Conservation (phyloP, 805 yeast genomes). For the Candida succiphila region DNA sequence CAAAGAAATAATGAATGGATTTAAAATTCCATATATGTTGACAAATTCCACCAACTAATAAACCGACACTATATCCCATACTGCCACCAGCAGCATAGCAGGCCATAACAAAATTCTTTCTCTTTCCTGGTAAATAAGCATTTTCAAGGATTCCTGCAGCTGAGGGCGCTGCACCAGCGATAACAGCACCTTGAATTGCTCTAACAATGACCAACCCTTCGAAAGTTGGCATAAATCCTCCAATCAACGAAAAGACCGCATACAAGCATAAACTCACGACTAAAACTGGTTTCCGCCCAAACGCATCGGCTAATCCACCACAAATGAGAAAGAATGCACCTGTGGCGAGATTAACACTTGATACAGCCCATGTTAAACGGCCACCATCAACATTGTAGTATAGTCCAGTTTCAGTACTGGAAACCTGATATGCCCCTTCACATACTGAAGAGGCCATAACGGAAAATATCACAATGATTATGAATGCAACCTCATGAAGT, state of each 20-base stretch:
- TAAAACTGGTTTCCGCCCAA: constrained; percentile 25
- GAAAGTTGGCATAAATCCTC: constrained; percentile 22
- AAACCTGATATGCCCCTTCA: constrained; percentile 23
- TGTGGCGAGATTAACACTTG: constrained; percentile 23
- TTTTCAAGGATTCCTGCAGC: constrained; percentile 30
- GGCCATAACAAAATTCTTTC: constrained; percentile 27
- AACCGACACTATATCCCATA: constrained; percentile 27
- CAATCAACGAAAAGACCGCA: constrained; percentile 8
- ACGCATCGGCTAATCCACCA: constrained; percentile 27
- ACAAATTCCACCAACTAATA: constrained; percentile 28
- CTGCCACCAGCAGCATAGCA: constrained; percentile 31
- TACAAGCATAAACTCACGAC: constrained; percentile 4
- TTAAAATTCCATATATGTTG: constrained; percentile 25
- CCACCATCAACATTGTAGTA: constrained; percentile 25
- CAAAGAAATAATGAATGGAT: constrained; percentile 24
- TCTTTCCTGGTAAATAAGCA: constrained; percentile 17
- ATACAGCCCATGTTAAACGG: constrained; percentile 27
- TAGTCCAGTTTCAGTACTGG: constrained; percentile 20
- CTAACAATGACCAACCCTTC: constrained; percentile 25
- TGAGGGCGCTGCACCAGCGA: constrained; percentile 28
- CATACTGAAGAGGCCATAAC: constrained; percentile 23
- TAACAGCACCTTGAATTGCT: constrained; percentile 27
- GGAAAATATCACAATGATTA: constrained; percentile 21
- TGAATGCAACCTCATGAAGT: constrained; percentile 20
- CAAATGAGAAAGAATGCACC: constrained; percentile 27